These are phyloP conservation scores for Lunasporangiospora selenospora DNA, from an alignment of 192 early-diverging fungal species.

Conservation along the genomic window DNA sequence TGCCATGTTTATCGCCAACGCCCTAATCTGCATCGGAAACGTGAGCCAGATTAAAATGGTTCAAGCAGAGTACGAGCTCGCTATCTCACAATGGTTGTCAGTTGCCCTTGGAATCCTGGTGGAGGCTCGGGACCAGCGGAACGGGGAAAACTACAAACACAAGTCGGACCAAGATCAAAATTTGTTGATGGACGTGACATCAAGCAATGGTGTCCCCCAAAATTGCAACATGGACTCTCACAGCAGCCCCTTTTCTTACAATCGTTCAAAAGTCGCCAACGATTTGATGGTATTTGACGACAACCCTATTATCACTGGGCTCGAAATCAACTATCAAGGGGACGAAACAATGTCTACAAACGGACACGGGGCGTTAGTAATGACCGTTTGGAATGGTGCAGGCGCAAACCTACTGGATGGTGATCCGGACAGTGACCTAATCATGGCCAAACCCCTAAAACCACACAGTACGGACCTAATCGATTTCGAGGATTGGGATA, in stretches of 20 bases:
- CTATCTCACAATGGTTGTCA: constrained; percentile 13
- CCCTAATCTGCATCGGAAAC: constrained; percentile 20
- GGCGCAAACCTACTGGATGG: constrained; percentile 3
- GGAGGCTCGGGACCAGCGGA: not conserved
- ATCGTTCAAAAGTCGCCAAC: not conserved
- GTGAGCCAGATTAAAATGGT: constrained; percentile 12
- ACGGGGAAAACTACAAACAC: constrained; percentile 1
- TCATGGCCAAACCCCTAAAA: not conserved
- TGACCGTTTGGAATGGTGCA: not conserved
- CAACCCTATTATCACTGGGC: not conserved
- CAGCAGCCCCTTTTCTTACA: not conserved
- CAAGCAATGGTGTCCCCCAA: not conserved
- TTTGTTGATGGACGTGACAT: not conserved
- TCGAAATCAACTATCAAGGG: not conserved
- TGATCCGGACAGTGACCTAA: not conserved
- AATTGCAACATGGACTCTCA: not conserved
- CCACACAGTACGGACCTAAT: constrained; percentile 2
- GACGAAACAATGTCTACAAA: not conserved
- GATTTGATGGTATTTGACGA: constrained; percentile 3
- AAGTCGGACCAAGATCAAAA: not conserved
- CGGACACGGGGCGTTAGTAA: not conserved
- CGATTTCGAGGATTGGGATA: constrained; percentile 1
- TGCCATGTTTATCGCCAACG: constrained; percentile 12
- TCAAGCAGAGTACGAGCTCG: constrained; percentile 15
- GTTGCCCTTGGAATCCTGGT: too few relatives aligned